These are phyloP conservation scores for Dichotomocladium elegans DNA, from an alignment of 371 early-diverging fungal genomes.

Conservation along the genomic window DNA sequence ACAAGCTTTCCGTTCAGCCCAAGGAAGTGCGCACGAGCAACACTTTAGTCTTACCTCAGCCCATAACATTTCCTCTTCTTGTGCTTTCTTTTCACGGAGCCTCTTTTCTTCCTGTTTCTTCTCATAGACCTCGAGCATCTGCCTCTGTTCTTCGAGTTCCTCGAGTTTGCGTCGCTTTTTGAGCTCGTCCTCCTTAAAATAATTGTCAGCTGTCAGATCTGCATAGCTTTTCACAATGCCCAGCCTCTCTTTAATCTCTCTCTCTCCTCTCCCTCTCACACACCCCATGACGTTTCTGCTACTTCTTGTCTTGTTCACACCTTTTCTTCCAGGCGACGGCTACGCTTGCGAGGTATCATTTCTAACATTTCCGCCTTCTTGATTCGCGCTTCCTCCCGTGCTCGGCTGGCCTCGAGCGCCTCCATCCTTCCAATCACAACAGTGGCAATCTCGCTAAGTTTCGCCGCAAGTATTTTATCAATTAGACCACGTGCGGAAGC, in stretches of 20 bases:
- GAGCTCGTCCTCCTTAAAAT: conserved; percentile 1
- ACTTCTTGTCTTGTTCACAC: background rate
- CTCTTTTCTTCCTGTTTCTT: background rate
- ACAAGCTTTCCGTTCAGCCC: background rate
- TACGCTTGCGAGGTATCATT: conserved; percentile 4
- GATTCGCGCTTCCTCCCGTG: conserved; percentile 1
- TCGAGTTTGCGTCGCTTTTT: background rate
- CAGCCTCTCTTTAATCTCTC: background rate
- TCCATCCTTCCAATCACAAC: background rate
- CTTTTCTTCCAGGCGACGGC: conserved; percentile 5
- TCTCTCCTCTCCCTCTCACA: background rate
- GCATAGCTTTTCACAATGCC: too few species aligned
- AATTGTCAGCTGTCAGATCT: too few species aligned
- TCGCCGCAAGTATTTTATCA: background rate
- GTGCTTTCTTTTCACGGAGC: background rate
- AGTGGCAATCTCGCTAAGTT: background rate
- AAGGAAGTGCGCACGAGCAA: too few species aligned
- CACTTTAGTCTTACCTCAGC: background rate
- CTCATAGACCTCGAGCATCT: background rate
- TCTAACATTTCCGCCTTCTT: background rate
- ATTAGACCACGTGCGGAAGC: background rate
- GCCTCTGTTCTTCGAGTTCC: background rate
- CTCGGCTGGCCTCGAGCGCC: background rate
- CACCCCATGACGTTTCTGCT: background rate
- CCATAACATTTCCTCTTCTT: background rate